Percentiles rank a stretch among this genome's conserved stretches.
Conservation (phyloP, 192 early-diverging fungal genomes). For the Gryganskiella cystojenkinii region DNA sequence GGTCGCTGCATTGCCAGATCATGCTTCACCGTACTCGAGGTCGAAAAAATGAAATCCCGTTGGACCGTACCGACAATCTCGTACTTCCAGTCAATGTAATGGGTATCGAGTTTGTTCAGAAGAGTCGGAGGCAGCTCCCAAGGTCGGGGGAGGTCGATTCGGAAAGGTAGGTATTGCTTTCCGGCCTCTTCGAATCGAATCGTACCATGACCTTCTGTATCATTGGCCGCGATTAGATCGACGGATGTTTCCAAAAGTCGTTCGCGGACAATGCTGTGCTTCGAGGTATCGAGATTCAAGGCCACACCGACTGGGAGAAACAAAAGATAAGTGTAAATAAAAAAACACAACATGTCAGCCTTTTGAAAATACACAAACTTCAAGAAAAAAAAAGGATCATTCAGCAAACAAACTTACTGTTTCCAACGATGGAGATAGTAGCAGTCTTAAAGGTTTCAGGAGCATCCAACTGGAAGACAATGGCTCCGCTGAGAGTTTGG, state of each 20-base stretch:
- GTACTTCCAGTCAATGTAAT: conserved; percentile 51
- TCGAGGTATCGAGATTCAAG: conserved; percentile 19
- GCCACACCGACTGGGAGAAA: conserved; percentile 25
- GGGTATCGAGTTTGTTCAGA: conserved; percentile 44
- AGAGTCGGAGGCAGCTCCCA: conserved; percentile 32
- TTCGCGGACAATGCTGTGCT: conserved; percentile 25
- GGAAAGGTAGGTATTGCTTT: conserved; percentile 34
- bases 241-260: conserved; percentile 7
- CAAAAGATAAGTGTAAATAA: background rate
- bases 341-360: background rate
- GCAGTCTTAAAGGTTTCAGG: conserved; percentile 38
- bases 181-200: conserved; percentile 20
- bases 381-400: background rate
- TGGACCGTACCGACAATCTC: conserved; percentile 36
- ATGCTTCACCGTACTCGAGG: conserved; percentile 13
- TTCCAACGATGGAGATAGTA: conserved; percentile 21
- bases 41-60: conserved; percentile 26
- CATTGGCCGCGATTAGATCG: conserved; percentile 44
- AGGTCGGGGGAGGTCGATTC: conserved; percentile 30
- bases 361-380: background rate
- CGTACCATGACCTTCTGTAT: conserved; percentile 30
- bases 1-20: conserved; percentile 29
- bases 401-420: conserved; percentile 4
- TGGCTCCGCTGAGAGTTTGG: conserved; percentile 19
- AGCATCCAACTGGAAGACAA: conserved; percentile 20